A percentile compares a stretch with the other conserved stretches of the same genome.
Evolutionary conservation across 2,329 filamentous ascomycete genomes (phyloP).

Genomic region (Colletotrichum magnum): DNA sequence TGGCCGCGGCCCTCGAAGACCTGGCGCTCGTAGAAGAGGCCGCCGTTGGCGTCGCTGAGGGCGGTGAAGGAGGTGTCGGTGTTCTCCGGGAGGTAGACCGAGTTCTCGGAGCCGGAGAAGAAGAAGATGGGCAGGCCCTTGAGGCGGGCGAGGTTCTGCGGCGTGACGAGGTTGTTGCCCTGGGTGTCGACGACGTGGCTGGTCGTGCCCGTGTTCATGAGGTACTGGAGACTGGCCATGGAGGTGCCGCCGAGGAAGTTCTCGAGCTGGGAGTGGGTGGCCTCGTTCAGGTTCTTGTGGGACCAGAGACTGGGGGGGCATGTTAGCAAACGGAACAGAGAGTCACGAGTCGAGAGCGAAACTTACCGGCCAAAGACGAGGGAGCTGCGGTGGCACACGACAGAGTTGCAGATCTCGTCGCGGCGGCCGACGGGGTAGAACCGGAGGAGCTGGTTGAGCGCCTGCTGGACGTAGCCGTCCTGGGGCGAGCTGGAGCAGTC

Average conservation of each 20-base stretch:
- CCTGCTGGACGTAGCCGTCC: constrained; percentile 63
- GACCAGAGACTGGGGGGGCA: constrained; percentile 60
- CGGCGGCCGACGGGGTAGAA: constrained; percentile 66
- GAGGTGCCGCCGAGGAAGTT: constrained; percentile 74
- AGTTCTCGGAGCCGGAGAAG: constrained; percentile 42
- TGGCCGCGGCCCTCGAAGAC: constrained; percentile 45
- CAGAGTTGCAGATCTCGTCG: constrained; percentile 72
- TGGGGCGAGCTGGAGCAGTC: constrained; percentile 61
- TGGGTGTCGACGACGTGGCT: constrained; percentile 58
- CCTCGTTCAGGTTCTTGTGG: constrained; percentile 75
- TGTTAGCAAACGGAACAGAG: neutral
- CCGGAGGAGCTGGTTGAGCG: constrained; percentile 69
- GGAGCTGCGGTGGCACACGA: constrained; percentile 71
- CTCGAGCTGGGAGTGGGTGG: constrained; percentile 73
- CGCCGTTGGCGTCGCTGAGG: constrained; percentile 43
- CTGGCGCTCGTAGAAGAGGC: constrained; percentile 45
- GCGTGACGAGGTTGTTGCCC: constrained; percentile 21
- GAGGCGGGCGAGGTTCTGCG: constrained; percentile 26
- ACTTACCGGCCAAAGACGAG: constrained; percentile 71
- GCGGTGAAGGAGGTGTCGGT: constrained; percentile 45
- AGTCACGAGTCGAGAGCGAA: neutral
- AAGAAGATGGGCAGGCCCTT: constrained; percentile 39
- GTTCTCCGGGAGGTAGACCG: constrained; percentile 44
- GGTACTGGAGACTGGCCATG: constrained; percentile 68
- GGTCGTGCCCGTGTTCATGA: constrained; percentile 68